These are phyloP conservation scores for Aspergillus luchuensis DNA, from an alignment of 2,329 filamentous ascomycete species.

Conservation along the genomic window DNA sequence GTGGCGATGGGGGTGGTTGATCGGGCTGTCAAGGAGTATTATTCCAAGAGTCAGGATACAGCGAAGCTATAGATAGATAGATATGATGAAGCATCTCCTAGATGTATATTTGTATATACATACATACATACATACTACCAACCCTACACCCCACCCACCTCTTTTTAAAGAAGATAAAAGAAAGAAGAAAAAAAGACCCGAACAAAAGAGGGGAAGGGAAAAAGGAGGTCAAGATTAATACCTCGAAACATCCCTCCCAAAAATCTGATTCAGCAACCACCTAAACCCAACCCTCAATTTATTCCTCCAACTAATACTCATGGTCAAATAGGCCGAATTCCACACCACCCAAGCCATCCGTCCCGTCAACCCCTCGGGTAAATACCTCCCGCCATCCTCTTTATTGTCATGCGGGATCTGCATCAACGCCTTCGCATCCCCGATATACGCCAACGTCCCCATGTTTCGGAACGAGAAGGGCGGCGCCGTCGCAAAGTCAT, in stretches of 20 bases:
- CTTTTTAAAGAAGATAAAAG: too few species aligned
- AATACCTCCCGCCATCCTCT: constrained; percentile 25
- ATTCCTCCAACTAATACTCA: constrained; percentile 52
- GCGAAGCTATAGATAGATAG: constrained; percentile 18
- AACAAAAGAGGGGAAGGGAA: not conserved
- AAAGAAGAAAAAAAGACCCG: not conserved
- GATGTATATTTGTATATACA: not conserved
- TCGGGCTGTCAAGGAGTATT: constrained; percentile 18
- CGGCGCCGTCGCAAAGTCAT: constrained; percentile 36
- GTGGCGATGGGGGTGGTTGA: constrained; percentile 59
- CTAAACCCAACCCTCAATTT: constrained; percentile 44
- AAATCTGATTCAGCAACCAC: constrained; percentile 46
- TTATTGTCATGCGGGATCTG: constrained; percentile 46
- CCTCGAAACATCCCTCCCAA: constrained; percentile 48
- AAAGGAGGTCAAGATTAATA: constrained; percentile 29
- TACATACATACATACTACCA: not conserved
- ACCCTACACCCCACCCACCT: not conserved
- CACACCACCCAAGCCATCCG: constrained; percentile 47
- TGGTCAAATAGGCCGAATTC: constrained; percentile 49
- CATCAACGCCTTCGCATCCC: constrained; percentile 59
- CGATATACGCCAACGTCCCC: constrained; percentile 62
- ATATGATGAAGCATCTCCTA: too few species aligned
- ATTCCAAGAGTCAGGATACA: constrained; percentile 20
- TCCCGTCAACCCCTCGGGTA: constrained; percentile 43
- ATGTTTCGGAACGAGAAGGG: constrained; percentile 60